Evolutionary conservation across 331 rosid genomes (phyloP), one percentile per base, ranked within the genome.

Genomic region (Malus hybrid): DNA sequence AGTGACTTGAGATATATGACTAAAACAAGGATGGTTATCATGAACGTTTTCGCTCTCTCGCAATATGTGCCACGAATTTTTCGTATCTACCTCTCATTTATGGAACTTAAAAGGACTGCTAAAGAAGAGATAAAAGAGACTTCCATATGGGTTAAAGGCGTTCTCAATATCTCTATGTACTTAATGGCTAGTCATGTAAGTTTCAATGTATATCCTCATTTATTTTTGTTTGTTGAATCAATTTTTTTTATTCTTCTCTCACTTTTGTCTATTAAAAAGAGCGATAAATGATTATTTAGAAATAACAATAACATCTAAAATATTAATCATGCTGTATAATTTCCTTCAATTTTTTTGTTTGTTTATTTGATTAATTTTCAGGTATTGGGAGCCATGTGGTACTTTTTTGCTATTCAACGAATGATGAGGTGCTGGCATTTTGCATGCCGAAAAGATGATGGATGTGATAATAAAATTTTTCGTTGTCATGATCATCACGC

Each of bases 301-400:
- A 34, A 34, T 34, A 34, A 34, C 9, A 6, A 34, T 34, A 34
- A 34, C 10, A 34, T 34, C 9, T 34, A 7, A 34, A 34, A 7
- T 0, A 34, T 34, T 55, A n/a, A 67, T 33, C 36, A 6, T 0
- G 2, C 36, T 6, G 1, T 33, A 33, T 34, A 2, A 34, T 34
- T 34, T 34, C 0, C 39, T 34, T 34, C 39, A 6, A 7, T 1
- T 34, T 34, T 34, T 34, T 34, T 34, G 39, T 34, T 34, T 34
- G 39, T 34, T 34, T 33, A 6, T 33, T 34, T 34, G 39, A 1
- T 8, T 54, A 24, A 3, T 24, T 52, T 34, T 54, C 28, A 84
- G 88, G 81, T 81, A 61, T 10, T 81, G 6, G 88, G 88, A 22
- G 83, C 74, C 2, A 13, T 81, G 18, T 84, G 88, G 85, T 81